A percentile compares a stretch with the other conserved stretches of the same genome.
Conservation (phyloP, 345 rosid genomes). For the Cardiospermum halicacabum region DNA sequence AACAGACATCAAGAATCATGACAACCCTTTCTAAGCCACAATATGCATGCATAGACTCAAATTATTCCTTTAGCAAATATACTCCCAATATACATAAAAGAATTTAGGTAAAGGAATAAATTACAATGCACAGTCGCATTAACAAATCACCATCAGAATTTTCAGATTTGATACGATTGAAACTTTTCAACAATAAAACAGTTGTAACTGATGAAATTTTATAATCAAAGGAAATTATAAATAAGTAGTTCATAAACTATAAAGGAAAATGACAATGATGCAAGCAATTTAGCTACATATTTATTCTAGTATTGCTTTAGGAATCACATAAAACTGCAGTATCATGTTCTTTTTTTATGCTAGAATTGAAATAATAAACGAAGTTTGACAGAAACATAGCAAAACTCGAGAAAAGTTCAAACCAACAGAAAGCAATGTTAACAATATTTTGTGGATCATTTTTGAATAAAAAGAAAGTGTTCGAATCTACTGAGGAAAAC, state of each 20-base stretch:
- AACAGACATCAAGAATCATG: constrained; percentile 12
- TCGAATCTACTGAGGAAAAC: neutral
- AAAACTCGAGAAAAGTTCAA: neutral
- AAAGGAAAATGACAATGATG: neutral
- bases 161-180: neutral
- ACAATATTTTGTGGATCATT: neutral
- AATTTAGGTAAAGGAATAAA: neutral
- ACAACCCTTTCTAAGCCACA: neutral
- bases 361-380: neutral
- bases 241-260: neutral
- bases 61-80: neutral
- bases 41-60: neutral
- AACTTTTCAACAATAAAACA: neutral
- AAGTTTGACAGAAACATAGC: neutral
- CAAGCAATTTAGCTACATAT: neutral
- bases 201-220: neutral
- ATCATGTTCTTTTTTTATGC: neutral
- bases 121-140: neutral
- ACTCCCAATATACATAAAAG: neutral
- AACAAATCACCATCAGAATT: neutral
- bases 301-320: neutral
- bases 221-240: neutral
- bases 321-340: neutral
- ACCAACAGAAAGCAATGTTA: neutral
- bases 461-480: neutral